Evolutionary conservation across 1,284 basidiomycete species (phyloP), one percentile per base, ranked within the genome.

Genomic region (Irpex sp.): DNA sequence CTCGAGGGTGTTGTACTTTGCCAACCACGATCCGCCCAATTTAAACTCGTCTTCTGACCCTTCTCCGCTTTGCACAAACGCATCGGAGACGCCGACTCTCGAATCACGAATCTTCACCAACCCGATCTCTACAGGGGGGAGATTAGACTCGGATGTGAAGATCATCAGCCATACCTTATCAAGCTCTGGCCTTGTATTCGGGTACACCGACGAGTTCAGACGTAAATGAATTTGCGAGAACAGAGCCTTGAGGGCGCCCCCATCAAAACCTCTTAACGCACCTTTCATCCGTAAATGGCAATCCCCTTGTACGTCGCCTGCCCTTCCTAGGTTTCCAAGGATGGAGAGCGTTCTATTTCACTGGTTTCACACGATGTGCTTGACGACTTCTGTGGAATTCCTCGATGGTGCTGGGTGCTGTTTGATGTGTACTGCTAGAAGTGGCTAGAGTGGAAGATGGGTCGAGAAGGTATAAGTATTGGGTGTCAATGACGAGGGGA

Each of bases 281-380:
- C 7, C 38, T 52, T 62, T 64, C 63, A 68, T 66, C 71, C 63
- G 19, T 34, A 59, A 71, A 64, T 63, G 69, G 71, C 21, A 60
- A 56, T 64, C 61, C 60, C 71, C 67, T 74, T 74, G 70, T 74
- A 67, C 55, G 61, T 59, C 64, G 59, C 44, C 21, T 26, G 26
- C 49, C 31, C 15, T 40, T 40, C 38, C 38, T 40, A 9, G 38
- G 38, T 40, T 58, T 36, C 62, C 58, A 7, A 54, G 40, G 5
- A 47, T 36, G 57, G 47, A 49, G 26, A 57, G 34, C 40, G 59
- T 64, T 59, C 57, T 58, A 19, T 54, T 60, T 37, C 55, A 26
- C 19, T 58, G 4, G 57, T 26, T 26, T 26, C 21, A 19, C 15
- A 38, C 60, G 26, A 2, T 11, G 55, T 15, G 38, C 15, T 8